phyloP scores from a whole-genome alignment of 345 rosid genomes.

The Citrus mangshanensis region DNA sequence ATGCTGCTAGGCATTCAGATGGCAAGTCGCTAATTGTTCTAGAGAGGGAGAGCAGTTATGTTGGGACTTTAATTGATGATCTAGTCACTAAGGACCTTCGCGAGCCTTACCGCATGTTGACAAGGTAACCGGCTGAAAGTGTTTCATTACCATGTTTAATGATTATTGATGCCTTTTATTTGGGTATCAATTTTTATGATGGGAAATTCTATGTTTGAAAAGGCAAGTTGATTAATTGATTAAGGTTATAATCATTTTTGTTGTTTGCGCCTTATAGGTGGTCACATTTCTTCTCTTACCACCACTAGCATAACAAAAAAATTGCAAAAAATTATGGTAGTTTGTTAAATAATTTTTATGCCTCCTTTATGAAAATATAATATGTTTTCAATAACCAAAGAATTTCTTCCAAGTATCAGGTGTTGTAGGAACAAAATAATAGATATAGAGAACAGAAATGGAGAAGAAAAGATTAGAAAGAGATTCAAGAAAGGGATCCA shows the following conservation, averaged over 20 bases:
- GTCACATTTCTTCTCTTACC: not conserved
- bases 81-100: slow-evolving; percentile 93
- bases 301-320: not conserved
- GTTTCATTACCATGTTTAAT: not conserved
- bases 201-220: slow-evolving; percentile 1
- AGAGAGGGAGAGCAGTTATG: slow-evolving; percentile 95
- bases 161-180: not conserved
- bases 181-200: not conserved
- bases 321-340: not conserved
- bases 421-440: not conserved
- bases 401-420: not conserved
- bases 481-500: not conserved
- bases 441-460: not conserved
- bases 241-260: not conserved
- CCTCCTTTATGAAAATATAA: not conserved
- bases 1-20: slow-evolving; percentile 87
- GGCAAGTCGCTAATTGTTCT: slow-evolving; percentile 82
- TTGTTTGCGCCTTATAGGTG: not conserved
- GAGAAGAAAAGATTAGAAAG: not conserved
- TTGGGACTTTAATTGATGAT: slow-evolving; percentile 93
- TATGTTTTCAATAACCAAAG: not conserved
- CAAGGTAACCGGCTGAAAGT: slow-evolving; percentile 47
- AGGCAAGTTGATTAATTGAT: not conserved
- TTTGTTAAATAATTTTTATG: not conserved
- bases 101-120: slow-evolving; percentile 97